Percentiles rank a stretch among this genome's conserved stretches.
Evolutionary conservation across 768 basidiomycete genomes (phyloP).

Genomic region (Psilocybe sp.): DNA sequence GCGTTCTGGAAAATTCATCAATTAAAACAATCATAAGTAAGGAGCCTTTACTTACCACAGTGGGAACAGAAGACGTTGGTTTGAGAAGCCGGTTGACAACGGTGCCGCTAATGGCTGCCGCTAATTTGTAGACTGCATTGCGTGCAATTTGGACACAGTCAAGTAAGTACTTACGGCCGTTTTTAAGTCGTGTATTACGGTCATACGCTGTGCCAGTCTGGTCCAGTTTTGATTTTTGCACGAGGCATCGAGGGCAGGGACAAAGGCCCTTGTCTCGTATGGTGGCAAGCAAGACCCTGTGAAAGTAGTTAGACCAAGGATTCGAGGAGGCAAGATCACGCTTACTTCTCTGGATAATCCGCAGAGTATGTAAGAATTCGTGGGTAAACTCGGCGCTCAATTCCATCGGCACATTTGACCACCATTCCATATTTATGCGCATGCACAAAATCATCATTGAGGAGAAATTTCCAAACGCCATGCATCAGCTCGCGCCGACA

Average conservation of each 20-base stretch:
- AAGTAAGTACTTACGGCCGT: conserved; percentile 7
- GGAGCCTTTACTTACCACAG: conserved; percentile 17
- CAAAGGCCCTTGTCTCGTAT: conserved; percentile 35
- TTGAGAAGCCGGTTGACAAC: conserved; percentile 20
- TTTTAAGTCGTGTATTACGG: conserved; percentile 2
- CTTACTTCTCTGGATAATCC: conserved; percentile 40
- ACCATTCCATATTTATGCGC: conserved; percentile 27
- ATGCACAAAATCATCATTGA: conserved; percentile 11
- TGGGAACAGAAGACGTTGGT: conserved; percentile 24
- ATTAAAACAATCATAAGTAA: not conserved
- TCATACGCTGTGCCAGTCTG: conserved; percentile 26
- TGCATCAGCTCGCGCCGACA: conserved; percentile 31
- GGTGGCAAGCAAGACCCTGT: conserved; percentile 27
- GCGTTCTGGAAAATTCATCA: conserved; percentile 2
- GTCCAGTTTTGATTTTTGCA: conserved; percentile 24
- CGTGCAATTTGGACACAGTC: conserved; percentile 9
- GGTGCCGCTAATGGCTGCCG: not conserved
- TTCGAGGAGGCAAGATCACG: not conserved
- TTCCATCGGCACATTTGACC: conserved; percentile 25
- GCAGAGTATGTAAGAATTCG: conserved; percentile 31
- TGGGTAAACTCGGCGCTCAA: conserved; percentile 25
- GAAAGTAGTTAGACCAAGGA: not conserved
- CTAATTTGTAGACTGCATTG: conserved; percentile 5
- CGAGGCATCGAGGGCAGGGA: conserved; percentile 34
- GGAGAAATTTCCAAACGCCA: conserved; percentile 23